These are phyloP conservation scores for Trichosporon sp. DNA, from an alignment of 1,284 basidiomycete species.

Conservation along the genomic window DNA sequence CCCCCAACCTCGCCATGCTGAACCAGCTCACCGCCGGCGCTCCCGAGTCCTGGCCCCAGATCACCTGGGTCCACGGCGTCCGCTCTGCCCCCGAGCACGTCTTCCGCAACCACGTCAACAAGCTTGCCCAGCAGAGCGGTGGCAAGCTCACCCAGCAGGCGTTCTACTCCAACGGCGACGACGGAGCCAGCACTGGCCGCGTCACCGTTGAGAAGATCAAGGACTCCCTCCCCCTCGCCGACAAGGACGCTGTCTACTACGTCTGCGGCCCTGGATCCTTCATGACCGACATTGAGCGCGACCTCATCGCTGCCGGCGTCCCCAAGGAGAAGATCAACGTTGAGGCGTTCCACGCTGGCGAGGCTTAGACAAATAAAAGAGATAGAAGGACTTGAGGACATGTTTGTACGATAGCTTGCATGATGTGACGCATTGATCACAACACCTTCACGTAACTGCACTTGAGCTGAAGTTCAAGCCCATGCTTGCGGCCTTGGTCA, in stretches of 20 bases:
- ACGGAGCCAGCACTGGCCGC: constrained; percentile 26
- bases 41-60: constrained; percentile 22
- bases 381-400: background rate
- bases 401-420: constrained; percentile 10
- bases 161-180: constrained; percentile 33
- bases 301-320: constrained; percentile 36
- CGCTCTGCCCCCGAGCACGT: constrained; percentile 29
- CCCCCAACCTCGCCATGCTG: constrained; percentile 46
- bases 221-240: constrained; percentile 34
- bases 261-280: constrained; percentile 45
- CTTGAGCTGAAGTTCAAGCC: background rate
- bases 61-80: constrained; percentile 37
- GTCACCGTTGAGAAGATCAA: constrained; percentile 32
- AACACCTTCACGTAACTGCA: background rate
- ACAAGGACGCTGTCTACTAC: constrained; percentile 39
- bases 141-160: constrained; percentile 35
- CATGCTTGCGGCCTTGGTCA: too few relatives aligned
- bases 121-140: constrained; percentile 28
- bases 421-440: too few relatives aligned
- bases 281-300: constrained; percentile 35
- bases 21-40: constrained; percentile 30
- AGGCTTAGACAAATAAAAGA: constrained; percentile 14
- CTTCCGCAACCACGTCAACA: constrained; percentile 31
- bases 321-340: constrained; percentile 35
- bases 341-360: constrained; percentile 45